Conservation (phyloP, 495 filamentous ascomycete species). For the Lepraria neglecta region DNA sequence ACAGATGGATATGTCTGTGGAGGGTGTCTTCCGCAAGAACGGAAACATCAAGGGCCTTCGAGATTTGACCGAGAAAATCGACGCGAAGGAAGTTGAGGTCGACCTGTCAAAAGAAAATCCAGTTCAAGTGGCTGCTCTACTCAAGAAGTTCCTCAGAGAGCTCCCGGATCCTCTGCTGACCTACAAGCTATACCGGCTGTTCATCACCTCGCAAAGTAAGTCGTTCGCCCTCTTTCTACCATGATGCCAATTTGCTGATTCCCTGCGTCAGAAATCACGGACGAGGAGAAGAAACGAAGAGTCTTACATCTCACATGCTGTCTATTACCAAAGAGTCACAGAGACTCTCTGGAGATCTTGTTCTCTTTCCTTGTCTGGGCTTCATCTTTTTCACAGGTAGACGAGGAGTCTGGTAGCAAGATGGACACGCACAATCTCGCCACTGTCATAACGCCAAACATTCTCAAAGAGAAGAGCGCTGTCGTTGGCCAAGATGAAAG, state of each 20-base stretch:
- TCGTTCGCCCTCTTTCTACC: slow-evolving; percentile 9
- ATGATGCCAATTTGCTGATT: slow-evolving; percentile 28
- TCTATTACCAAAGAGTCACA: slow-evolving; percentile 83
- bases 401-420: slow-evolving; percentile 86
- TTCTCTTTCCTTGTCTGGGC: slow-evolving; percentile 98
- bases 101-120: slow-evolving; percentile 79
- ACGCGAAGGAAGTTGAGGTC: slow-evolving; percentile 74
- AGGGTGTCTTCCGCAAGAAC: slow-evolving; percentile 99
- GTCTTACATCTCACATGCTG: slow-evolving; percentile 90
- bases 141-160: slow-evolving; percentile 93
- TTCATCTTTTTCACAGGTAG: slow-evolving; percentile 91
- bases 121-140: slow-evolving; percentile 86
- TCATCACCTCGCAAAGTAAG: slow-evolving; percentile 80
- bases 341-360: slow-evolving; percentile 90
- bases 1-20: slow-evolving; percentile 98
- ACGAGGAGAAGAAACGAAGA: slow-evolving; percentile 73
- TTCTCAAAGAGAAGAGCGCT: slow-evolving; percentile 65
- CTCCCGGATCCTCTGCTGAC: slow-evolving; percentile 93
- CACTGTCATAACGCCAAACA: slow-evolving; percentile 96
- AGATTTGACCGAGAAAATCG: slow-evolving; percentile 75
- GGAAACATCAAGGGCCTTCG: slow-evolving; percentile 89
- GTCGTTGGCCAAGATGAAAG: slow-evolving; percentile 68
- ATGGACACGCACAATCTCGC: slow-evolving; percentile 99
- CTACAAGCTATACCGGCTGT: slow-evolving; percentile 87
- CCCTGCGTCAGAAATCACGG: slow-evolving; percentile 59